These are phyloP conservation scores for Orychophragmus violaceus DNA, from an alignment of 345 rosid genomes.

Conservation along the genomic window DNA sequence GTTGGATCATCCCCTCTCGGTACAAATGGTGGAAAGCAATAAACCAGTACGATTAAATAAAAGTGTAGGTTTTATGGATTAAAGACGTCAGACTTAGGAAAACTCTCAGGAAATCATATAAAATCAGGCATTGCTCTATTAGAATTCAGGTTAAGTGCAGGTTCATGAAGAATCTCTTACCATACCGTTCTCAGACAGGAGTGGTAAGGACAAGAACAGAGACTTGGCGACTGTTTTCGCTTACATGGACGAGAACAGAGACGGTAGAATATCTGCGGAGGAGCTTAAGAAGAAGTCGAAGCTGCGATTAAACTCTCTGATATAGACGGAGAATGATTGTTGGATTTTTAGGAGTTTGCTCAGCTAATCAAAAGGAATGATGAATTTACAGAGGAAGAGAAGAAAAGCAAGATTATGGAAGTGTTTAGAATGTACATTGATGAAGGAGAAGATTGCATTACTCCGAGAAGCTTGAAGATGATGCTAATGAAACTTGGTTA, in stretches of 20 bases:
- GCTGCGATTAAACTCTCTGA: constrained; percentile 45
- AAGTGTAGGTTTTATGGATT: too few species aligned
- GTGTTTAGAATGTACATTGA: constrained; percentile 53
- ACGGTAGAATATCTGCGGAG: constrained; percentile 47
- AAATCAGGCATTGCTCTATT: too few species aligned
- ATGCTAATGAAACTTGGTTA: constrained; percentile 56
- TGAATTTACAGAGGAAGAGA: constrained; percentile 37
- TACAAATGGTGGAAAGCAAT: too few species aligned
- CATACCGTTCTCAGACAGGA: background rate
- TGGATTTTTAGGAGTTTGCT: constrained; percentile 53
- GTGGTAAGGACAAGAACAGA: background rate
- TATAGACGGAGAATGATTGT: constrained; percentile 48
- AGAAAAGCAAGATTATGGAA: constrained; percentile 36
- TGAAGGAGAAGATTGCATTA: constrained; percentile 51
- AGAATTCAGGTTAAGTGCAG: too few species aligned
- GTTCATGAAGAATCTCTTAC: too few species aligned
- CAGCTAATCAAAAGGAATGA: constrained; percentile 34
- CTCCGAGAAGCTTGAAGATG: constrained; percentile 50
- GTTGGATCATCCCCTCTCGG: too few species aligned
- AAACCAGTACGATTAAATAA: too few species aligned
- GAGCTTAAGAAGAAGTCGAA: constrained; percentile 59
- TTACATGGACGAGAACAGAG: constrained; percentile 51
- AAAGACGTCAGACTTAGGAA: too few species aligned
- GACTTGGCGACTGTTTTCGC: constrained; percentile 40
- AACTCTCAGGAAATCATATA: too few species aligned